phyloP scores from a whole-genome alignment of 2,329 filamentous ascomycete genomes.

The Metarhizium sp. region DNA sequence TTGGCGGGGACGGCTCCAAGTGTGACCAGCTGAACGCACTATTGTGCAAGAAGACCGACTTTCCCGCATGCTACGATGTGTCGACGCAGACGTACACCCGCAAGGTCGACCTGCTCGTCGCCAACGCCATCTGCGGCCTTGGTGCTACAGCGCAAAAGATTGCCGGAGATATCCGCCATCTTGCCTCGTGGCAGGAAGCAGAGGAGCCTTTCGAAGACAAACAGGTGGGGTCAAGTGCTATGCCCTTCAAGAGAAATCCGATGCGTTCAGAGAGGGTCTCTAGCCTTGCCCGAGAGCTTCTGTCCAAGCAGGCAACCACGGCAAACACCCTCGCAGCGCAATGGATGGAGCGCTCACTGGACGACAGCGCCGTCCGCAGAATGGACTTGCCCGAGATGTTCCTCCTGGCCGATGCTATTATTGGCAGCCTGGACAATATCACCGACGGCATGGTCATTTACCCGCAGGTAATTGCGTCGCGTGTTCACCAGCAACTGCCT shows the following conservation, averaged over 20 bases:
- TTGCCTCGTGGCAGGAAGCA: constrained; percentile 70
- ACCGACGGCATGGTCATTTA: constrained; percentile 67
- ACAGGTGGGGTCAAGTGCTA: constrained; percentile 54
- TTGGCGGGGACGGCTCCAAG: constrained; percentile 38
- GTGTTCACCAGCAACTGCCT: constrained; percentile 67
- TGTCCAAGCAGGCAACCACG: constrained; percentile 5
- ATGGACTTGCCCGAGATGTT: constrained; percentile 39
- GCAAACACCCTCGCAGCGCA: constrained; percentile 22
- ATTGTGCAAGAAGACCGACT: constrained; percentile 46
- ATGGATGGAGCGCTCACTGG: constrained; percentile 61
- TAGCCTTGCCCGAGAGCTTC: constrained; percentile 18
- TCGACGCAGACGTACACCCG: constrained; percentile 63
- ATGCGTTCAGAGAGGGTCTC: constrained; percentile 9
- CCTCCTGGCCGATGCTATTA: constrained; percentile 58
- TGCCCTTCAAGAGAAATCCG: constrained; percentile 11
- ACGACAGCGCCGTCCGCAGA: constrained; percentile 44
- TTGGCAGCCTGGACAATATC: constrained; percentile 60
- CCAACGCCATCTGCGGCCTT: constrained; percentile 70
- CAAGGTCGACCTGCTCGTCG: constrained; percentile 74
- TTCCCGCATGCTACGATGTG: constrained; percentile 38
- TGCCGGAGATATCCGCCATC: constrained; percentile 62
- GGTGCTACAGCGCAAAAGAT: constrained; percentile 68
- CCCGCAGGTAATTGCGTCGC: constrained; percentile 58
- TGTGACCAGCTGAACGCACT: constrained; percentile 45
- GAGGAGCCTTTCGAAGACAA: constrained; percentile 76